Percentiles rank a stretch among this genome's conserved stretches.
Conservation (phyloP, 306 rosid genomes). For the Corylus americana region DNA sequence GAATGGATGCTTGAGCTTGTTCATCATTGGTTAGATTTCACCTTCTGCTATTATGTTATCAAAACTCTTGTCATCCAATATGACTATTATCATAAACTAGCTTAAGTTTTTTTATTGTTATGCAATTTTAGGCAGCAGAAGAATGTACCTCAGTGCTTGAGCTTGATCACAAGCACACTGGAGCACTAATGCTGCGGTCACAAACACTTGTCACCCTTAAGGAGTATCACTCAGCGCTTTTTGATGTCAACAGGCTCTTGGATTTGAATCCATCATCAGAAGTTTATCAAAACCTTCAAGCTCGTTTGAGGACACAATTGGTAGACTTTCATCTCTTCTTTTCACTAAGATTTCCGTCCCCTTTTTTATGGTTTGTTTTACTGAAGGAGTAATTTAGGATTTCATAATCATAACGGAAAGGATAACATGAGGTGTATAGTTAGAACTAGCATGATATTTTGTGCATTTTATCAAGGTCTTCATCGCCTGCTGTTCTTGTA, state of each 20-base stretch:
- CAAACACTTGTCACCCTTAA: conserved; percentile 80
- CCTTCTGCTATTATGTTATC: background rate
- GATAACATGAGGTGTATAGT: background rate
- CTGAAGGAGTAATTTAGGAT: background rate
- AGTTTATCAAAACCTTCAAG: conserved; percentile 87
- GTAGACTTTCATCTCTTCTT: conserved; percentile 44
- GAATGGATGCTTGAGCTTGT: background rate
- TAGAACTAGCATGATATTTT: background rate
- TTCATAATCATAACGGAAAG: background rate
- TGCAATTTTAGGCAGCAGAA: conserved; percentile 70
- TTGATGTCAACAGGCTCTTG: conserved; percentile 85
- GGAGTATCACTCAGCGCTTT: conserved; percentile 89
- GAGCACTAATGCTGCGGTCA: conserved; percentile 85
- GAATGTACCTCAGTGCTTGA: conserved; percentile 94
- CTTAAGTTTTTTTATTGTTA: conserved; percentile 9
- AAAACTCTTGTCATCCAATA: background rate
- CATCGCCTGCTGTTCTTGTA: background rate
- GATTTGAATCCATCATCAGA: conserved; percentile 90
- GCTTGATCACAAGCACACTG: conserved; percentile 76
- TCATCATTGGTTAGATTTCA: background rate
- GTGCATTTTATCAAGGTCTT: background rate
- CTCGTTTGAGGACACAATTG: conserved; percentile 86
- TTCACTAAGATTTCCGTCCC: conserved; percentile 18
- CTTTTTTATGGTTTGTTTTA: conserved; percentile 10
- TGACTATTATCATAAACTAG: background rate